Evolutionary conservation across 163 green algal species (phyloP).

Genomic region (Volvox carteri): DNA sequence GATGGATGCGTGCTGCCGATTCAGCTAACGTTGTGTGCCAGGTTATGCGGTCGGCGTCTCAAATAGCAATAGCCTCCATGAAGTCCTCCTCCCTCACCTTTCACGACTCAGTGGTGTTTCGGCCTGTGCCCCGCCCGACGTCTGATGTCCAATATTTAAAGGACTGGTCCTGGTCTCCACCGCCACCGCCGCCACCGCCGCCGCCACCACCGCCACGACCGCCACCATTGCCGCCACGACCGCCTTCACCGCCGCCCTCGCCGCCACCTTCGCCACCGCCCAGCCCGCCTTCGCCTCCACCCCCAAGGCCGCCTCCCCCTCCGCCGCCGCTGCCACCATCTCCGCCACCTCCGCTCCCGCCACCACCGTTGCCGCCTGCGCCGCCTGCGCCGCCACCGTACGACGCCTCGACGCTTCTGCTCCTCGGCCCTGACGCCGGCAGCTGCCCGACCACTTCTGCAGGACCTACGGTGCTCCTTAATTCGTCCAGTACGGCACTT

Average conservation of each 20-base stretch:
- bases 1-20: too few species aligned
- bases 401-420: conserved; percentile 1
- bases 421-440: not conserved
- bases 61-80: too few species aligned
- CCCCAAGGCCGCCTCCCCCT: not conserved
- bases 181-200: not conserved
- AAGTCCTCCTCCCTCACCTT: too few species aligned
- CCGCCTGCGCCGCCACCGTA: not conserved
- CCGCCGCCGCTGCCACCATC: not conserved
- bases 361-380: not conserved
- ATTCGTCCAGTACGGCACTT: not conserved
- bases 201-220: not conserved
- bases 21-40: too few species aligned
- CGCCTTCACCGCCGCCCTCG: not conserved
- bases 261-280: not conserved
- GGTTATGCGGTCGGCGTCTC: too few species aligned
- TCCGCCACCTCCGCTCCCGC: not conserved
- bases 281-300: not conserved
- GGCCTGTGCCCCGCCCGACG: too few species aligned
- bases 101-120: too few species aligned
- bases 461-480: not conserved
- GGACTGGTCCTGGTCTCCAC: not conserved
- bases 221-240: not conserved
- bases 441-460: not conserved
- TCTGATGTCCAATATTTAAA: too few species aligned